Evolutionary conservation across 805 yeast species (phyloP).

Genomic region (Ogataea henricii): DNA sequence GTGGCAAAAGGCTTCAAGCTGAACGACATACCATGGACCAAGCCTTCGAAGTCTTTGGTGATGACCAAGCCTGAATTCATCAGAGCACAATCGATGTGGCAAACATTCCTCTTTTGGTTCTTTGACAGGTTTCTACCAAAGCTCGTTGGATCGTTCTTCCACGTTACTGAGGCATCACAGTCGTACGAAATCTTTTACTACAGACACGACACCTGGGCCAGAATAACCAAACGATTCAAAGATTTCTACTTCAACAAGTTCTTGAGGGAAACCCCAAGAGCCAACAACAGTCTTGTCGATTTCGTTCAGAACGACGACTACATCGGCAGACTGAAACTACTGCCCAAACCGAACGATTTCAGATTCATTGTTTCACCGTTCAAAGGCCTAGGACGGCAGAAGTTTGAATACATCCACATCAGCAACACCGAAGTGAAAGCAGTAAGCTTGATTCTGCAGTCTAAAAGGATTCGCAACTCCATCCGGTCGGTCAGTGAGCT

Average conservation of each 20-base stretch:
- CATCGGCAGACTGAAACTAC: constrained; percentile 47
- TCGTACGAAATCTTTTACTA: constrained; percentile 47
- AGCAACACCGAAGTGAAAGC: constrained; percentile 46
- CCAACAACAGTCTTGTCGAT: constrained; percentile 16
- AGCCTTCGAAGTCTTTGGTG: constrained; percentile 28
- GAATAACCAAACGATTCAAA: constrained; percentile 44
- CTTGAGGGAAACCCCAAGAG: constrained; percentile 29
- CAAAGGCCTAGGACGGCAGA: constrained; percentile 38
- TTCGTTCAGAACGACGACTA: constrained; percentile 29
- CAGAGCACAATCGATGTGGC: constrained; percentile 40
- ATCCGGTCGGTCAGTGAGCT: constrained; percentile 47
- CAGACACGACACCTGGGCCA: constrained; percentile 60
- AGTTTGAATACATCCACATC: constrained; percentile 36
- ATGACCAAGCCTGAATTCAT: constrained; percentile 45
- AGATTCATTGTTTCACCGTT: constrained; percentile 61
- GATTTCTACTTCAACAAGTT: constrained; percentile 42
- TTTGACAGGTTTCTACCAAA: constrained; percentile 47
- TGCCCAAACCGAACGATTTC: constrained; percentile 65
- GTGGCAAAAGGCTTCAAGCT: constrained; percentile 41
- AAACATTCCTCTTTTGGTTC: constrained; percentile 59
- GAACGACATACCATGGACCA: constrained; percentile 58
- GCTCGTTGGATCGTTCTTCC: constrained; percentile 57
- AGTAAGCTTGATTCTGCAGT: constrained; percentile 39
- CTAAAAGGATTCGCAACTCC: constrained; percentile 15
- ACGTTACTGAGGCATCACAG: constrained; percentile 60